A percentile compares a stretch with the other conserved stretches of the same genome.
Evolutionary conservation across 1,284 basidiomycete genomes (phyloP).

Genomic region (Apiotrichum sp.): DNA sequence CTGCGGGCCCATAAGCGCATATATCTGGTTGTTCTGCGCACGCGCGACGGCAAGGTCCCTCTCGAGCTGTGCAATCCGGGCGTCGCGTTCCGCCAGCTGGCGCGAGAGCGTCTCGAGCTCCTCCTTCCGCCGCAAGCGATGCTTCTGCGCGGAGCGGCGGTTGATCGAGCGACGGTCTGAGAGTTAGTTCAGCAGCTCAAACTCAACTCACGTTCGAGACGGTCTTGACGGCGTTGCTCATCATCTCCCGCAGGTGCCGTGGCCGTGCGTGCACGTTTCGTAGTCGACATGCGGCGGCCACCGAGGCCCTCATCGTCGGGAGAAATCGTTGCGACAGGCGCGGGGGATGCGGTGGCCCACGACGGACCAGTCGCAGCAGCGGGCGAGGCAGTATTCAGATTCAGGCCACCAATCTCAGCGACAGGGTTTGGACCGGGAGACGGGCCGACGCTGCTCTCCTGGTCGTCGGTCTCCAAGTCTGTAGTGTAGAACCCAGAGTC

Average conservation of each 20-base stretch:
- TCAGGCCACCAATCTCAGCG: constrained; percentile 9
- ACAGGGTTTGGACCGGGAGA: constrained; percentile 4
- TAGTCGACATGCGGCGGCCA: not conserved
- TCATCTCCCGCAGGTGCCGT: not conserved
- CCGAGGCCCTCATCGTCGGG: constrained; percentile 8
- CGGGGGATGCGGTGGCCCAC: not conserved
- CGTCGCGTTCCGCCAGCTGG: constrained; percentile 13
- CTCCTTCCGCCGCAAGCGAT: constrained; percentile 19
- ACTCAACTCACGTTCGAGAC: constrained; percentile 18
- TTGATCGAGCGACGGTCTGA: constrained; percentile 22
- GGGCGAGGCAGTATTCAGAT: not conserved
- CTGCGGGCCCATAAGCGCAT: not conserved
- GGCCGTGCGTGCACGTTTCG: not conserved
- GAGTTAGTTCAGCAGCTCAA: no score
- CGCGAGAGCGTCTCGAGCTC: constrained; percentile 14
- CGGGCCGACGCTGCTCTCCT: constrained; percentile 1
- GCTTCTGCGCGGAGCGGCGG: constrained; percentile 20
- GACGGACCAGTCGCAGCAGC: not conserved
- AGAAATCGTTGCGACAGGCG: constrained; percentile 7
- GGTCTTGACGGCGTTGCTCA: constrained; percentile 8
- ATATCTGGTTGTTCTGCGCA: constrained; percentile 9
- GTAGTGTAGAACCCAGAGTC: constrained; percentile 8
- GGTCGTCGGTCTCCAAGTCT: constrained; percentile 11
- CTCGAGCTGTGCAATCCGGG: constrained; percentile 10
- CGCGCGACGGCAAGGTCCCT: constrained; percentile 13